Base-by-base conservation (phyloP, 116 monocot species). In the Dioscorea cayenensis region DNA sequence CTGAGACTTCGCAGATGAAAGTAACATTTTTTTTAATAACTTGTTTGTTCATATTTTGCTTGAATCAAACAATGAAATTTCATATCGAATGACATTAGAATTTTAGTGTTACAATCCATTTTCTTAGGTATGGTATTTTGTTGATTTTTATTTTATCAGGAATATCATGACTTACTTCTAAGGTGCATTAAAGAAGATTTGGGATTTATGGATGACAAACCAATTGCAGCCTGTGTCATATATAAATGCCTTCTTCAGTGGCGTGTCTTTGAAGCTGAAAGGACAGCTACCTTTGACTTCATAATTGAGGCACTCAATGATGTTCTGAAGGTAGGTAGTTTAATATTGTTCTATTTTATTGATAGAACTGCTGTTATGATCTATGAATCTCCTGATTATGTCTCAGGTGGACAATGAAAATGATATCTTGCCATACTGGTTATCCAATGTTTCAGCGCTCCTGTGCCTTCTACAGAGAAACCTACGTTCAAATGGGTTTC, bases 131-230 rank as follows among this genome's bases (percentile, higher is more conserved):
- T 14, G 52, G 49, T 19, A 51, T 63, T 27, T 43, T 23, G 18
- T 60, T 35, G 60, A 23, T 5, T 2, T 21, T 36, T 73, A 25
- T 49, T 74, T 69, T 9, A 76, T 48, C 76, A 99, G 94, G 99
- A 91, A 66, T 79, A 85, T 60, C 75, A 83, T 85, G 87, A 99
- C 59, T 37, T 99, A 27, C 91, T 94, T 60, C 50, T 77, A 27
- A 81, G 76, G 64, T 89, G 86, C 76, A 86, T 99, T 62, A 99
- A 85, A 75, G 99, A 86, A 79, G 80, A 85, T 66, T 80, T 99
- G 52, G 99, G 94, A 49, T 99, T 99, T 72, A 85, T 84, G 80
- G 86, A 87, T 75, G 99, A 83, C n/a, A 99, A 94, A 75, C 97
- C 97, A 27, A 67, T 93, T 65, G 91, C 94, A 50, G 88, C 97